These are phyloP conservation scores for Colletotrichum sp. DNA, from an alignment of 2,329 filamentous ascomycete genomes.

Conservation along the genomic window DNA sequence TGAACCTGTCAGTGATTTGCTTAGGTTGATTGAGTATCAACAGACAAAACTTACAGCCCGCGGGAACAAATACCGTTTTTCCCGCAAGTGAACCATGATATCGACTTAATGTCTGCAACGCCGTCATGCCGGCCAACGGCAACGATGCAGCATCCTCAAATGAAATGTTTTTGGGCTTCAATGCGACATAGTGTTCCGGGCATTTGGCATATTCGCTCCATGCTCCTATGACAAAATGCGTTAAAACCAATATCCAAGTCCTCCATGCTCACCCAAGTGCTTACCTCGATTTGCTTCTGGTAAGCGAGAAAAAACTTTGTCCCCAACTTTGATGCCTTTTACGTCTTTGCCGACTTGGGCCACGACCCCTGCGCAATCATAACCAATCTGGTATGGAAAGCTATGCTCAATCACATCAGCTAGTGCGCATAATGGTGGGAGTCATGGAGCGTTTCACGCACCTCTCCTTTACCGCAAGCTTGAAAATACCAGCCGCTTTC, in stretches of 20 bases:
- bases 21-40: not conserved
- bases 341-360: not conserved
- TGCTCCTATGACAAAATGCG: not conserved
- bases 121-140: not conserved
- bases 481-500: not conserved
- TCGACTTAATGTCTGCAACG: not conserved
- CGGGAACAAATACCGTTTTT: not conserved
- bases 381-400: not conserved
- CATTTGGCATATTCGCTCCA: not conserved
- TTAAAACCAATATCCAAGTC: accelerated
- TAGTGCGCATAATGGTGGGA: not conserved
- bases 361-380: not conserved
- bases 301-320: not conserved
- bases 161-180: not conserved
- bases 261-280: accelerated
- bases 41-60: not conserved
- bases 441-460: not conserved
- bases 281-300: not conserved
- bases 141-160: not conserved
- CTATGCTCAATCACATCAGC: not conserved
- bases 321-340: not conserved
- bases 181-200: not conserved
- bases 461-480: not conserved
- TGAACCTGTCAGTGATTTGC: not conserved
- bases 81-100: not conserved